Percentiles rank a stretch among this genome's conserved stretches.
phyloP scores from a whole-genome alignment of 768 basidiomycete genomes.

The Xerocomellus dryophilus region DNA sequence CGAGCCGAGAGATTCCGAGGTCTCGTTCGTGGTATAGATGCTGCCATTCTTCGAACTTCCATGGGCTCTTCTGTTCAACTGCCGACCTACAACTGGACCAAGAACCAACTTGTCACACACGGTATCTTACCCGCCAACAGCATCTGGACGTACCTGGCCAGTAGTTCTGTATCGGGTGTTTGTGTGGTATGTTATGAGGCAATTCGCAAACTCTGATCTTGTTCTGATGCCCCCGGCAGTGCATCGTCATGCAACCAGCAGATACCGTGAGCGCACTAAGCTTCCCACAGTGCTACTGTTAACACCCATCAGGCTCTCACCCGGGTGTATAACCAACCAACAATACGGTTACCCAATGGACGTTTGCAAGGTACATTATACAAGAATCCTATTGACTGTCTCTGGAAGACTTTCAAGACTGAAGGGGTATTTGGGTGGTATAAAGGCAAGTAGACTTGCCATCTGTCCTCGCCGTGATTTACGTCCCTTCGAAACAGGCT shows the following conservation, averaged over 20 bases:
- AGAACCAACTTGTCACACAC: conserved; percentile 67
- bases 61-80: conserved; percentile 97
- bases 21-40: conserved; percentile 86
- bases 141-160: conserved; percentile 82
- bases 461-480: neutral
- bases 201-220: neutral
- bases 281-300: neutral
- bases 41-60: conserved; percentile 88
- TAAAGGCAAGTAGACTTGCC: conserved; percentile 56
- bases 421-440: conserved; percentile 96
- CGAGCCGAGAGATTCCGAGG: conserved; percentile 75
- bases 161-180: conserved; percentile 84
- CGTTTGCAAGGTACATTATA: conserved; percentile 74
- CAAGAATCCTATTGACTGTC: conserved; percentile 90
- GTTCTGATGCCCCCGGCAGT: conserved; percentile 40
- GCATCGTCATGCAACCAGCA: conserved; percentile 91
- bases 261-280: conserved; percentile 62
- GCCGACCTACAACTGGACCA: conserved; percentile 93
- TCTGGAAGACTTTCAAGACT: conserved; percentile 91
- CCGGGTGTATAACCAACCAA: conserved; percentile 95
- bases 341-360: conserved; percentile 65
- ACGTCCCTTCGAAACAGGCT: conserved; percentile 47
- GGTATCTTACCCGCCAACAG: conserved; percentile 74
- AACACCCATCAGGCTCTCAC: conserved; percentile 64
- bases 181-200: conserved; percentile 70